Percentiles rank a stretch among this genome's conserved stretches.
phyloP scores from a whole-genome alignment of 768 basidiomycete genomes.

The Leccinum broughii region DNA sequence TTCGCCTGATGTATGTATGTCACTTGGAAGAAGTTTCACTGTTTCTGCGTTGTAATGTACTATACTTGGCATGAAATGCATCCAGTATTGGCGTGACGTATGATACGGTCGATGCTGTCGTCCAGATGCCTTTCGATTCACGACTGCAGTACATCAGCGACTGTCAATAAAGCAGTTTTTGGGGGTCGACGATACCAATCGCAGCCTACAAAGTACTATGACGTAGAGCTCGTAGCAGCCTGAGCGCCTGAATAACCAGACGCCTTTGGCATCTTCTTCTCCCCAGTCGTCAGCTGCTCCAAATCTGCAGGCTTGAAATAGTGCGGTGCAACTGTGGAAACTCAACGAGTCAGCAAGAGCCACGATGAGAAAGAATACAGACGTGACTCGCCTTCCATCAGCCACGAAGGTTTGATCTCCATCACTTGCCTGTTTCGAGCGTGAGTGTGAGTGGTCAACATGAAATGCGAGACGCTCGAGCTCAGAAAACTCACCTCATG shows the following conservation, averaged over 20 bases:
- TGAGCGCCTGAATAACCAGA: slow-evolving; percentile 36
- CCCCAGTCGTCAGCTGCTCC: slow-evolving; percentile 75
- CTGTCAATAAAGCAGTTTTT: not conserved
- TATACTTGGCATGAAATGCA: not conserved
- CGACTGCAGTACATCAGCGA: not conserved
- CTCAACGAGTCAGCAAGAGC: not conserved
- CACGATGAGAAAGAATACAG: not conserved
- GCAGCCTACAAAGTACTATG: slow-evolving; percentile 4
- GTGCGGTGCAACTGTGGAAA: slow-evolving; percentile 80
- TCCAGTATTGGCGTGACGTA: not conserved
- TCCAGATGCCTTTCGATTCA: not conserved
- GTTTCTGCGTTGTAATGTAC: not conserved
- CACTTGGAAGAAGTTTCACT: not conserved
- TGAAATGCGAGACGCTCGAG: not conserved
- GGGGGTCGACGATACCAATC: not conserved
- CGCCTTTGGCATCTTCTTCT: slow-evolving; percentile 94
- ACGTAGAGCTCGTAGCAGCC: slow-evolving; percentile 8
- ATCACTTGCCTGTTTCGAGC: slow-evolving; percentile 72
- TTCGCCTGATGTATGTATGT: slow-evolving; percentile 6
- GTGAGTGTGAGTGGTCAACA: not conserved
- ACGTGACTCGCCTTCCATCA: slow-evolving; percentile 72
- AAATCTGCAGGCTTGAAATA: slow-evolving; percentile 89
- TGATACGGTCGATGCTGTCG: not conserved
- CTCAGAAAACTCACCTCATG: slow-evolving; percentile 56
- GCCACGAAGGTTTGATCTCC: slow-evolving; percentile 97